Evolutionary conservation across 2,329 filamentous ascomycete species (phyloP).

Genomic region (Ceratocystis ficicola): DNA sequence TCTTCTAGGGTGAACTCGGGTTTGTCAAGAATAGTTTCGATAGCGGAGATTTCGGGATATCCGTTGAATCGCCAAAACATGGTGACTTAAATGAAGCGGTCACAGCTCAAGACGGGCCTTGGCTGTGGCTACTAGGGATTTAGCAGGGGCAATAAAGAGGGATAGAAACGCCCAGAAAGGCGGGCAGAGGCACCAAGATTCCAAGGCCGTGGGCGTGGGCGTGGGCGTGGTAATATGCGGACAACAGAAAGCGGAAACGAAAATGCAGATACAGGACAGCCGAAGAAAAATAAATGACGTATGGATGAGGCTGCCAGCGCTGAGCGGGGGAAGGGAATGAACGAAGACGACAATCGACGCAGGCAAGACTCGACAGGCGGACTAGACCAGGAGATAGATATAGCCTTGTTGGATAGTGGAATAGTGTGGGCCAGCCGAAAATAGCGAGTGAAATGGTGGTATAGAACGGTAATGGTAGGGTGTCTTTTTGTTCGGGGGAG

Average conservation of each 20-base stretch:
- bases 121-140: constrained; percentile 4
- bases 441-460: too few species aligned
- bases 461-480: not conserved
- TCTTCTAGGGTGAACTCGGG: constrained; percentile 92
- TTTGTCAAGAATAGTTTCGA: constrained; percentile 95
- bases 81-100: constrained; percentile 35
- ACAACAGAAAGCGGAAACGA: not conserved
- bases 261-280: not conserved
- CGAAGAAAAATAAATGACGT: not conserved
- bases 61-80: constrained; percentile 99
- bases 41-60: constrained; percentile 92
- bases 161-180: not conserved
- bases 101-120: constrained; percentile 28
- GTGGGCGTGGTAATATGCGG: not conserved
- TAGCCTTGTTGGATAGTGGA: too few species aligned
- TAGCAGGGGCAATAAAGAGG: not conserved
- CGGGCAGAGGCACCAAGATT: not conserved
- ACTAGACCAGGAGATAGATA: too few species aligned
- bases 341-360: too few species aligned
- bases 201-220: not conserved
- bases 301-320: too few species aligned
- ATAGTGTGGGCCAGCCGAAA: too few species aligned
- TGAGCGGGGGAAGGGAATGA: too few species aligned
- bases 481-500: not conserved
- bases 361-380: too few species aligned